These are phyloP conservation scores for Brassica nigra DNA, from an alignment of 345 rosid species.

Conservation along the genomic window DNA sequence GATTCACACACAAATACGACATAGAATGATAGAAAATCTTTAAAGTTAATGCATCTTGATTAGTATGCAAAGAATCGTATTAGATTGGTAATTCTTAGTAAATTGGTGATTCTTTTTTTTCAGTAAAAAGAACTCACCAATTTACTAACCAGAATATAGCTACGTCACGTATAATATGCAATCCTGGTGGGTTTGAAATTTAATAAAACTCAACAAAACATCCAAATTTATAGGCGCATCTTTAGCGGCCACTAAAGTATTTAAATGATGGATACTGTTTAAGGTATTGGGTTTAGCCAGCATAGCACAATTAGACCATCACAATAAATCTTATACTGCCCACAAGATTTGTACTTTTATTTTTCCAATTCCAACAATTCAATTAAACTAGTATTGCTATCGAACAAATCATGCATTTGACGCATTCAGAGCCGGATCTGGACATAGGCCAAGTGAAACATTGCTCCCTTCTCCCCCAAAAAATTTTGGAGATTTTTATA, in stretches of 20 bases:
- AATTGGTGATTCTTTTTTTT: neutral
- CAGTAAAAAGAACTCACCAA: neutral
- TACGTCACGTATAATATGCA: neutral
- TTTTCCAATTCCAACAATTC: neutral
- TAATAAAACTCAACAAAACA: slow-evolving; percentile 1
- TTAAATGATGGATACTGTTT: neutral
- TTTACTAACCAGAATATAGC: neutral
- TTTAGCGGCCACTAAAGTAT: neutral
- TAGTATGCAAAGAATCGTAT: neutral
- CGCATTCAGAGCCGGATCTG: neutral
- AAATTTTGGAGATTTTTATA: too few species aligned
- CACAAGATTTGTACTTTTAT: neutral
- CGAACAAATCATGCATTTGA: neutral
- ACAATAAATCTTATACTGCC: neutral
- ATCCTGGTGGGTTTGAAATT: slow-evolving; percentile 15
- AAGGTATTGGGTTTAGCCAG: neutral
- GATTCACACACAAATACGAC: slow-evolving; percentile 1
- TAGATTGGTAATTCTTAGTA: neutral
- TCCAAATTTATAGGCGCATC: slow-evolving; percentile 16
- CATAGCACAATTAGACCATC: neutral
- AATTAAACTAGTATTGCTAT: neutral
- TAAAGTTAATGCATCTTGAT: neutral
- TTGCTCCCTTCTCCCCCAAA: too few species aligned
- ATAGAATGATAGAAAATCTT: neutral
- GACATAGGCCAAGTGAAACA: too few species aligned